Percentiles rank a stretch among this genome's conserved stretches.
Conservation (phyloP, 2,329 filamentous ascomycete genomes). For the Pleurostoma richardsiae region DNA sequence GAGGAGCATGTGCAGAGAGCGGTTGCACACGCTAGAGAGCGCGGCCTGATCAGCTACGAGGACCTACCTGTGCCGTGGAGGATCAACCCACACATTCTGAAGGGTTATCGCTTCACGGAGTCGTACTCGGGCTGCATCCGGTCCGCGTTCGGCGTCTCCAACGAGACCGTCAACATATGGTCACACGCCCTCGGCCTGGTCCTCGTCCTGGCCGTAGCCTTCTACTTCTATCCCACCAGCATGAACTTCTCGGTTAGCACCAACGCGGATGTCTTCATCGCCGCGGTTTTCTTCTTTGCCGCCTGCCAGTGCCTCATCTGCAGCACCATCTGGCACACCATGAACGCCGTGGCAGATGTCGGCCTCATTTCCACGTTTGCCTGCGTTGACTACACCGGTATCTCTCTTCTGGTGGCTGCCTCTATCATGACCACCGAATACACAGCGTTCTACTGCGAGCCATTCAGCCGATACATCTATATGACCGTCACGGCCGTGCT, state of each 20-base stretch:
- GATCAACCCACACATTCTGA: conserved; percentile 88
- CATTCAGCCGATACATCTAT: conserved; percentile 78
- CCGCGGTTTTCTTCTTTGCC: conserved; percentile 92
- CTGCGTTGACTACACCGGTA: conserved; percentile 97
- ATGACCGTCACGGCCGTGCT: conserved; percentile 76
- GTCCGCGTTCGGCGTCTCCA: conserved; percentile 79
- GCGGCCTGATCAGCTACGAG: conserved; percentile 81
- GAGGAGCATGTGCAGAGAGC: conserved; percentile 82
- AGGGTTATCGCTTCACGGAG: conserved; percentile 90
- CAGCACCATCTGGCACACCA: conserved; percentile 96
- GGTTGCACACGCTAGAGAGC: conserved; percentile 67
- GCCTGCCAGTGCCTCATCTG: conserved; percentile 93
- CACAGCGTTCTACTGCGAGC: conserved; percentile 97
- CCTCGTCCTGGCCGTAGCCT: conserved; percentile 80
- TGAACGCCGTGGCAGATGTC: conserved; percentile 93
- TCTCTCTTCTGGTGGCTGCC: conserved; percentile 88
- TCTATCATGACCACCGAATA: conserved; percentile 99
- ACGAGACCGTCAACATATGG: conserved; percentile 98
- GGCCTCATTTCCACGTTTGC: conserved; percentile 89
- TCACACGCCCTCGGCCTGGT: conserved; percentile 87
- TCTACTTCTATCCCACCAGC: conserved; percentile 92
- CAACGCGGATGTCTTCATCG: conserved; percentile 84
- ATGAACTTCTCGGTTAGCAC: conserved; percentile 82
- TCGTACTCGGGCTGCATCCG: conserved; percentile 84
- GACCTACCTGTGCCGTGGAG: conserved; percentile 90